Percentiles rank a stretch among this genome's conserved stretches.
These are phyloP conservation scores for Paraleonurus japonicus DNA, from an alignment of 257 asterid species.

Conservation along the genomic window DNA sequence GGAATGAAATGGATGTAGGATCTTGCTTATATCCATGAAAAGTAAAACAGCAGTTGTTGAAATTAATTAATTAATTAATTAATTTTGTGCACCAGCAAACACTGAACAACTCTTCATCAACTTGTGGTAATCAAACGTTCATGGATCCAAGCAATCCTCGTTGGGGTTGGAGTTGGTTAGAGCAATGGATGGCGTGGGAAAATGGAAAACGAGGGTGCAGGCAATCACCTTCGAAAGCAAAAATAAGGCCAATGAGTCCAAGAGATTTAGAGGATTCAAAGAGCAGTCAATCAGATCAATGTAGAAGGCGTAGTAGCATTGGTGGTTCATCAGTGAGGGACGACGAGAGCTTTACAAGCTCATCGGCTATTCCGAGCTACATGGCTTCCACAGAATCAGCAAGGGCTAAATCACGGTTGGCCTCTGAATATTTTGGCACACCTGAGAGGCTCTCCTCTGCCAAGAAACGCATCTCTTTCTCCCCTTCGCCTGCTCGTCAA, in stretches of 20 bases:
- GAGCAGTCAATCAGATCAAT: conserved; percentile 56
- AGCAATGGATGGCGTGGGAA: conserved; percentile 90
- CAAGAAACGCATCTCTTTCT: conserved; percentile 57
- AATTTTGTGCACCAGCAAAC: conserved; percentile 38
- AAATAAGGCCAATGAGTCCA: conserved; percentile 33
- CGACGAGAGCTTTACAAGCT: conserved; percentile 67
- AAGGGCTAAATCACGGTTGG: conserved; percentile 51
- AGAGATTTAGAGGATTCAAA: conserved; percentile 68
- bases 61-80: too few species aligned
- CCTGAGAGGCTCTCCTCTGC: conserved; percentile 36
- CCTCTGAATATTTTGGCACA: conserved; percentile 35
- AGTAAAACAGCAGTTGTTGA: too few species aligned
- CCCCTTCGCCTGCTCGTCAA: conserved; percentile 49
- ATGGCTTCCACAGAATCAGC: conserved; percentile 68
- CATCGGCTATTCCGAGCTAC: conserved; percentile 61
- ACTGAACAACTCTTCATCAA: conserved; percentile 43
- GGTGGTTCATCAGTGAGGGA: conserved; percentile 64
- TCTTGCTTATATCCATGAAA: background rate
- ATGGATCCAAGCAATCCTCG: conserved; percentile 68
- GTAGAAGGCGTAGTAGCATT: conserved; percentile 57
- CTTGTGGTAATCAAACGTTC: conserved; percentile 41
- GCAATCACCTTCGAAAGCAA: conserved; percentile 52
- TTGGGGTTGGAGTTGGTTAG: conserved; percentile 96
- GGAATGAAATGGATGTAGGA: too few species aligned
- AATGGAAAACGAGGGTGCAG: conserved; percentile 30